Evolutionary conservation across 805 yeast species (phyloP), one percentile per base, ranked within the genome.

Genomic region (Komagataella pastoris): DNA sequence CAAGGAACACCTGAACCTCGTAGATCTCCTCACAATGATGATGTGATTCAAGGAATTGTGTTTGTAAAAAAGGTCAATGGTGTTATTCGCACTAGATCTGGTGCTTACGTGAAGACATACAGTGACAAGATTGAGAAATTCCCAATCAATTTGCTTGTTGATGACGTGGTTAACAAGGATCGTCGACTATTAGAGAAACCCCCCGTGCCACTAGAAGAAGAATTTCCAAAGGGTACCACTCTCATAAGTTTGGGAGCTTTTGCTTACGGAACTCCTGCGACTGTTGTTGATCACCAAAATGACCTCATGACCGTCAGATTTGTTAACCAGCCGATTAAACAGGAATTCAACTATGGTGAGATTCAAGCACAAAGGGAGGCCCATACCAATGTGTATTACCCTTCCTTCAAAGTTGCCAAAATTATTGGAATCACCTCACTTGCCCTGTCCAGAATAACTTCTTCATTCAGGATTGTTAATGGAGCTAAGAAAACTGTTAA

Each of bases 81-180:
- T 12, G 68, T 93, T 59, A 74, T 75, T 30, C 80, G 96, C 63
- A 76, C 74, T 46, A 71, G 71, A 44, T 65, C 67, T 24, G 99
- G 99, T 54, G 88, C 96, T 0, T 81, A 77, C 56, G 78, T 79
- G 19, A 91, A 93, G 67, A 81, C 88, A 1, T 89, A 74, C 58
- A 70, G 80, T 2, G 65, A 70, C 4, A 68, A 65, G 5, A 68
- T 76, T 17, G 83, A 77, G 54, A 66, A 68, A 6, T 82, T 75
- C 59, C 96, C 99, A n/a, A 66, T 85, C 48, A 95, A 89, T 65
- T 66, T 88, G 43, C 73, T 89, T 58, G 95, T 93, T 12, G 86
- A 85, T 52, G 72, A 74, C 24, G 89, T 93, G 24, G 68, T 69
- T 19, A 79, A 88, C 61, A 78, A 79, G 56, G 99, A 93, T 64